phyloP scores from a whole-genome alignment of 2,329 filamentous ascomycete species.

The Phialocephala subalpina region DNA sequence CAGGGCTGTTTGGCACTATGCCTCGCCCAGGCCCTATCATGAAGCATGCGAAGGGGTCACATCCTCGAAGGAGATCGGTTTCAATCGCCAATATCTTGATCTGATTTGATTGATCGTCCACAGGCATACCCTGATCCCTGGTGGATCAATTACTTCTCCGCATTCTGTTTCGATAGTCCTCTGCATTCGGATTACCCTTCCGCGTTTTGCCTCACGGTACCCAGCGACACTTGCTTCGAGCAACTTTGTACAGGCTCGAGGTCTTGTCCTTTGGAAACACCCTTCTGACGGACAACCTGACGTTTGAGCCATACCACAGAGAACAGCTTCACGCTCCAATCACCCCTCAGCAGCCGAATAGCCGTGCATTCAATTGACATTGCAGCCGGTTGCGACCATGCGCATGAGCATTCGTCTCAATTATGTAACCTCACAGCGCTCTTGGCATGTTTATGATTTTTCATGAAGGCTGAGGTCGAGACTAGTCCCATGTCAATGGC shows the following conservation, averaged over 20 bases:
- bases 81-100: slow-evolving; percentile 18
- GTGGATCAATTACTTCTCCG: slow-evolving; percentile 26
- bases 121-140: background rate
- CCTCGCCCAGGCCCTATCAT: slow-evolving; percentile 11
- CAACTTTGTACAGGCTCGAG: slow-evolving; percentile 1
- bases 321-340: slow-evolving; percentile 9
- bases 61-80: slow-evolving; percentile 10
- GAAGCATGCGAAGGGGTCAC: slow-evolving; percentile 13
- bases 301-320: background rate
- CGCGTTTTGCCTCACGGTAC: slow-evolving; percentile 14
- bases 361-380: background rate
- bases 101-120: slow-evolving; percentile 22
- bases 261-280: slow-evolving; percentile 12
- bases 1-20: slow-evolving; percentile 25
- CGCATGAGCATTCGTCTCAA: slow-evolving; percentile 19
- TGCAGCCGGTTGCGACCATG: background rate
- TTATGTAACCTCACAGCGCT: slow-evolving; percentile 18
- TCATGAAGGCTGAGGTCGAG: background rate
- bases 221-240: slow-evolving; percentile 8
- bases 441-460: slow-evolving; percentile 30
- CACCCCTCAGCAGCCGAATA: slow-evolving; percentile 1
- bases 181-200: slow-evolving; percentile 16
- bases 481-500: background rate
- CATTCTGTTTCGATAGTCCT: slow-evolving; percentile 28
- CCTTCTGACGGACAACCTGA: slow-evolving; percentile 9